phyloP scores from a whole-genome alignment of 257 asterid genomes.

The Capsicum chinense region DNA sequence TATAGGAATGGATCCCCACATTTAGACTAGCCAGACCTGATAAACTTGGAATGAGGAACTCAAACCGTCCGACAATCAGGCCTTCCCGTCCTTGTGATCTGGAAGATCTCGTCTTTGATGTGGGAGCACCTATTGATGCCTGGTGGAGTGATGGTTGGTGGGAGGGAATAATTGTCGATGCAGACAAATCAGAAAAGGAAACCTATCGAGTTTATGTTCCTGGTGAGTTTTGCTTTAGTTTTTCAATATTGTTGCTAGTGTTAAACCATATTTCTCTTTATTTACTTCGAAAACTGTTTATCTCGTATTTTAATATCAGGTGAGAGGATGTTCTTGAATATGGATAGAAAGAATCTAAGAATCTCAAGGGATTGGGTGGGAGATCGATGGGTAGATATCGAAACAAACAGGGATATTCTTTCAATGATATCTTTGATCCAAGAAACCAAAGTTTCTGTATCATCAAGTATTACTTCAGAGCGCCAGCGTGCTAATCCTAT shows the following conservation, averaged over 20 bases:
- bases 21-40: conserved; percentile 75
- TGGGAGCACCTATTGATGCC: conserved; percentile 83
- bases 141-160: conserved; percentile 99
- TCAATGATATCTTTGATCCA: conserved; percentile 51
- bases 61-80: conserved; percentile 70
- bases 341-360: conserved; percentile 61
- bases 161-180: conserved; percentile 80
- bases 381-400: conserved; percentile 76
- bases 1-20: conserved; percentile 86
- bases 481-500: conserved; percentile 51
- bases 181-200: conserved; percentile 45
- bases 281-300: neutral
- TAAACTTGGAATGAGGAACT: conserved; percentile 77
- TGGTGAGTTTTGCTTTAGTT: conserved; percentile 47
- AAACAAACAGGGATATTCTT: conserved; percentile 65
- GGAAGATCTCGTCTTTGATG: conserved; percentile 45
- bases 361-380: conserved; percentile 91
- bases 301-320: conserved; percentile 53
- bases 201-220: conserved; percentile 72
- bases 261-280: neutral
- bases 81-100: conserved; percentile 57
- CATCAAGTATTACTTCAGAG: conserved; percentile 53
- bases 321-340: conserved; percentile 65
- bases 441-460: conserved; percentile 62
- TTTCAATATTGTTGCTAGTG: neutral